Conservation (phyloP, 2,329 filamentous ascomycete genomes). For the Emmonsiellopsis sp. region DNA sequence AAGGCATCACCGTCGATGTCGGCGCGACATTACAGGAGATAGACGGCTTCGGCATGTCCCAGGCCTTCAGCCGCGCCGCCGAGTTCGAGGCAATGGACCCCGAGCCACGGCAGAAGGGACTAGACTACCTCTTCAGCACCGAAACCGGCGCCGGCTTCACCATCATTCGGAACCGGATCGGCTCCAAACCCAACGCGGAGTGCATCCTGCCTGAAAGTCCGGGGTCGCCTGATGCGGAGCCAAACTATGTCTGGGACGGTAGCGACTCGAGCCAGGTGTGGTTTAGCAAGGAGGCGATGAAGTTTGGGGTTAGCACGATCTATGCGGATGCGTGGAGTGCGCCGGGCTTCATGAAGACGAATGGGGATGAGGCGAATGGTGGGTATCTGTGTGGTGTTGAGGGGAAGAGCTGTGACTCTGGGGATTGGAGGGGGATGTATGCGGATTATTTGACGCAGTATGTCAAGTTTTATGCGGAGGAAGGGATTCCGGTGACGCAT, state of each 20-base stretch:
- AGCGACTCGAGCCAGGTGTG: conserved; percentile 45
- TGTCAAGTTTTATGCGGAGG: conserved; percentile 33
- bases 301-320: conserved; percentile 37
- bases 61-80: conserved; percentile 39
- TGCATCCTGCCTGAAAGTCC: conserved; percentile 39
- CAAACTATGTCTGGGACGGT: conserved; percentile 39
- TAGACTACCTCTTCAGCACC: conserved; percentile 41
- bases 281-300: conserved; percentile 41
- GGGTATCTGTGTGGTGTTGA: conserved; percentile 40
- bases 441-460: conserved; percentile 42
- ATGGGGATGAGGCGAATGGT: conserved; percentile 35
- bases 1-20: conserved; percentile 16
- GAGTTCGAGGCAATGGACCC: conserved; percentile 29
- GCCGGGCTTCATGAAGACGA: conserved; percentile 46
- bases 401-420: conserved; percentile 29
- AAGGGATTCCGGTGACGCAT: conserved; percentile 33
- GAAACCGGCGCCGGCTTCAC: conserved; percentile 41
- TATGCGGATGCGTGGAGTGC: conserved; percentile 45
- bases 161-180: conserved; percentile 44
- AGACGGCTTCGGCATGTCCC: conserved; percentile 43
- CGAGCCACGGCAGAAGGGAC: conserved; percentile 25
- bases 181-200: conserved; percentile 23
- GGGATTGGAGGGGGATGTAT: conserved; percentile 42
- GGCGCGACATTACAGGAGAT: conserved; percentile 24
- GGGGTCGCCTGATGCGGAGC: conserved; percentile 32